Evolutionary conservation across 169 alveolate species (phyloP).

Genomic region (Plasmodium billcollinsi): DNA sequence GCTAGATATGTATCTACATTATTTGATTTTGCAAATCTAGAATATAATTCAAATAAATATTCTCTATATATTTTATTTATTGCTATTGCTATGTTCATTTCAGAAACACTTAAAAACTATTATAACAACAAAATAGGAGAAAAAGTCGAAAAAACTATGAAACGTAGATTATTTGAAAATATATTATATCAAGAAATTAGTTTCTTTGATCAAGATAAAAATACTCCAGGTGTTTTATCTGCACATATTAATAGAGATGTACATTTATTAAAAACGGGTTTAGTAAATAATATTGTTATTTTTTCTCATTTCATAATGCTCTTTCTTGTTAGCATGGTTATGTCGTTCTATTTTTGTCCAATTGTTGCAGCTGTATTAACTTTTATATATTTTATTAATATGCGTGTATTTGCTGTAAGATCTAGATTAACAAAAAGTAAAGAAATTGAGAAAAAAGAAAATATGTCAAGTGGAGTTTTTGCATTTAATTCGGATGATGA

Average conservation of each 20-base stretch:
- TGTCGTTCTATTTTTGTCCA: constrained; percentile 76
- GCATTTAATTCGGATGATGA: constrained; percentile 52
- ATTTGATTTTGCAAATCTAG: constrained; percentile 42
- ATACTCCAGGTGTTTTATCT: constrained; percentile 55
- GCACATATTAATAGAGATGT: constrained; percentile 69
- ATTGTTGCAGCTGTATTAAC: constrained; percentile 63
- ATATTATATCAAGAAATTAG: constrained; percentile 75
- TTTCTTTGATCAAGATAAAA: constrained; percentile 65
- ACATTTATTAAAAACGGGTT: constrained; percentile 75
- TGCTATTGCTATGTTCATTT: constrained; percentile 56
- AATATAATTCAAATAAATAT: constrained; percentile 37
- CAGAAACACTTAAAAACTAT: constrained; percentile 65
- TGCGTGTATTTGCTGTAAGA: constrained; percentile 52
- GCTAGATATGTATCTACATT: constrained; percentile 49
- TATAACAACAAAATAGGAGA: constrained; percentile 70
- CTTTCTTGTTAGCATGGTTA: constrained; percentile 38
- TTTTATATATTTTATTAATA: constrained; percentile 17
- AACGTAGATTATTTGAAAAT: constrained; percentile 47
- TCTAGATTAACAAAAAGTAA: constrained; percentile 22
- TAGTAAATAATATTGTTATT: constrained; percentile 67
- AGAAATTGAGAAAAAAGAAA: constrained; percentile 9
- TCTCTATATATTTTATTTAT: constrained; percentile 45
- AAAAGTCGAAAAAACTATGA: constrained; percentile 52
- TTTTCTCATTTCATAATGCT: constrained; percentile 60
- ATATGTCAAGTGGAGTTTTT: not conserved